Conservation (phyloP, 2,329 filamentous ascomycete genomes). For the Trichoderma guizhouense region DNA sequence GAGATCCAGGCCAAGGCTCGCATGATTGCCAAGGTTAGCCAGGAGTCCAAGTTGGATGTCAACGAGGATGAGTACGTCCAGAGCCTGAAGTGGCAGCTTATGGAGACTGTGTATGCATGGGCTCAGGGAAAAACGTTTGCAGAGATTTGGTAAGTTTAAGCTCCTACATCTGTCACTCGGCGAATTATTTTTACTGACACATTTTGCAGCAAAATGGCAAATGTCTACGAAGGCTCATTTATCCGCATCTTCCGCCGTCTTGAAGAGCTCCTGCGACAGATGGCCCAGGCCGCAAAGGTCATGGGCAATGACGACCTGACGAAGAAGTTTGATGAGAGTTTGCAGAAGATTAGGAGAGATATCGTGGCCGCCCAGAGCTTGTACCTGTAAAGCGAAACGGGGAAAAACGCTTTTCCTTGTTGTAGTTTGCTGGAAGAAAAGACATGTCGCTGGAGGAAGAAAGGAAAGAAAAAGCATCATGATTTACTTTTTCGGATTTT, state of each 20-base stretch:
- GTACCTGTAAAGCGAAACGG: slow-evolving; percentile 61
- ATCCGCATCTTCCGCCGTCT: slow-evolving; percentile 94
- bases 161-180: not conserved
- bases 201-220: slow-evolving; percentile 85
- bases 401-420: not conserved
- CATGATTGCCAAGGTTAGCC: slow-evolving; percentile 86
- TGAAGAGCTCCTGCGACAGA: slow-evolving; percentile 90
- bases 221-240: slow-evolving; percentile 93
- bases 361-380: slow-evolving; percentile 93
- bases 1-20: slow-evolving; percentile 86
- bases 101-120: slow-evolving; percentile 95
- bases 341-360: slow-evolving; percentile 84
- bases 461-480: not conserved
- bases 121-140: slow-evolving; percentile 85
- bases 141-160: slow-evolving; percentile 78
- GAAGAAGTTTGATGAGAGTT: slow-evolving; percentile 82
- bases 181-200: slow-evolving; percentile 23
- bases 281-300: slow-evolving; percentile 92
- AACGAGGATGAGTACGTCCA: slow-evolving; percentile 93
- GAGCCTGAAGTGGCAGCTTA: slow-evolving; percentile 88
- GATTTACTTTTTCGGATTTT: not conserved
- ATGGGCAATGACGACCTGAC: slow-evolving; percentile 97
- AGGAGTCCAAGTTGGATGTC: slow-evolving; percentile 89
- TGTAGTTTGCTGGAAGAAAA: not conserved
- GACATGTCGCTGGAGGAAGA: not conserved